Percentiles rank a stretch among this genome's conserved stretches.
These are phyloP conservation scores for Kwoniella botswanensis DNA, from an alignment of 768 basidiomycete species.

Conservation along the genomic window DNA sequence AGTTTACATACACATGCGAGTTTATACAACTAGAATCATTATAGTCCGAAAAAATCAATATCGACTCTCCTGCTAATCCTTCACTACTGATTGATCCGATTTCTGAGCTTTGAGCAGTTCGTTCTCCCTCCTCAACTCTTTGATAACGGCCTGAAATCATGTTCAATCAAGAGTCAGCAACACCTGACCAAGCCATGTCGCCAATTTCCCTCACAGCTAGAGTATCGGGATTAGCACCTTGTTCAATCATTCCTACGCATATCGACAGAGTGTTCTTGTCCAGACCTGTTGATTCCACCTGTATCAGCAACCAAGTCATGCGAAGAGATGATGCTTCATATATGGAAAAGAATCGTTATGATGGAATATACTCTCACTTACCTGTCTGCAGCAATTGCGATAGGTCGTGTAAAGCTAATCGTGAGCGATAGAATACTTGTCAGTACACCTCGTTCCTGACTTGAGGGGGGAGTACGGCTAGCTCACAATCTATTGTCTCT, in stretches of 20 bases:
- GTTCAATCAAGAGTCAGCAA: not conserved
- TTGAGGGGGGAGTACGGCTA: too few species aligned
- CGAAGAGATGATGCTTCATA: too few species aligned
- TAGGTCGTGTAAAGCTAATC: slow-evolving; percentile 79
- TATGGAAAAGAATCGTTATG: too few species aligned
- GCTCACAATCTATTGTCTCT: slow-evolving; percentile 54
- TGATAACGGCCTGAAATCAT: slow-evolving; percentile 72
- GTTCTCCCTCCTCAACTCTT: slow-evolving; percentile 78
- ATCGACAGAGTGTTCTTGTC: slow-evolving; percentile 91
- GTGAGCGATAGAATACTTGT: too few species aligned
- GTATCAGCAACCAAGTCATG: not conserved
- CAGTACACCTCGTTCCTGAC: too few species aligned
- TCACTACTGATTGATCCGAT: not conserved
- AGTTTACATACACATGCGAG: not conserved
- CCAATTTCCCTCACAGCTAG: slow-evolving; percentile 69
- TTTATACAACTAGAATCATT: not conserved
- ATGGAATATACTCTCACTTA: slow-evolving; percentile 19
- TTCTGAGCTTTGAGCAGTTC: slow-evolving; percentile 57
- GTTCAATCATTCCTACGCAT: slow-evolving; percentile 89
- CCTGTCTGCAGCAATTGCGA: slow-evolving; percentile 84
- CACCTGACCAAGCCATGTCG: not conserved
- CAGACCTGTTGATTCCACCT: slow-evolving; percentile 59
- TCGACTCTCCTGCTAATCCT: not conserved
- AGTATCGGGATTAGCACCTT: slow-evolving; percentile 88
- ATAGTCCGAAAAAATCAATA: not conserved